Evolutionary conservation across 352 stramenopile species (phyloP).

Genomic region (Pythium biforme): DNA sequence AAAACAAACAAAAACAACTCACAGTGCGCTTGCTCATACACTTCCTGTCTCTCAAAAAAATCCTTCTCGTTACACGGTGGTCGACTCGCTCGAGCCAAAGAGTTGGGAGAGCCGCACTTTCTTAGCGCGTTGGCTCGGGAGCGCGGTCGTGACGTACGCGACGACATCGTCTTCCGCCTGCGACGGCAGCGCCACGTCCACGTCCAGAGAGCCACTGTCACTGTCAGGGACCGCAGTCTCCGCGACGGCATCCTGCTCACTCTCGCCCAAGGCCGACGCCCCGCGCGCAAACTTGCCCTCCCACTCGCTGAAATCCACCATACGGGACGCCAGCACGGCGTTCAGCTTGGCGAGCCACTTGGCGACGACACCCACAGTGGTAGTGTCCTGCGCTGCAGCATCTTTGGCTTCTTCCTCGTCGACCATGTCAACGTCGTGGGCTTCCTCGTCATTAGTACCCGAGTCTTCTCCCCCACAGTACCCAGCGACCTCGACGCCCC

Average conservation of each 20-base stretch:
- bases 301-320: constrained; percentile 43
- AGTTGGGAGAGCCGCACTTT: constrained; percentile 26
- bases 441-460: neutral
- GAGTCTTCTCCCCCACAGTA: neutral
- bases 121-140: constrained; percentile 9
- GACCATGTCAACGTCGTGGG: constrained; percentile 3
- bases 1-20: neutral
- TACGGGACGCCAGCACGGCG: constrained; percentile 18
- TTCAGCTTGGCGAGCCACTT: constrained; percentile 38
- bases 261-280: neutral
- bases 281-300: constrained; percentile 1
- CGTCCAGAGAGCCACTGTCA: neutral
- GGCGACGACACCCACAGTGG: constrained; percentile 16
- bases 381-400: neutral
- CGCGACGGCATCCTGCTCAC: neutral
- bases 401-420: neutral
- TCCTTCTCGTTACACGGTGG: constrained; percentile 14
- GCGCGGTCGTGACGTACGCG: constrained; percentile 10
- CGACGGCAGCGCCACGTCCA: constrained; percentile 16
- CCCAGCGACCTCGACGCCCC: constrained; percentile 15
- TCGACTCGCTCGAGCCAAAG: constrained; percentile 20
- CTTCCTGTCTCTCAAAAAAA: neutral
- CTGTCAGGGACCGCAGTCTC: neutral
- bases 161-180: constrained; percentile 17
- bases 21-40: neutral